Evolutionary conservation across 495 filamentous ascomycete species (phyloP), one percentile per base, ranked within the genome.

Genomic region (Lichenothelia convexa): DNA sequence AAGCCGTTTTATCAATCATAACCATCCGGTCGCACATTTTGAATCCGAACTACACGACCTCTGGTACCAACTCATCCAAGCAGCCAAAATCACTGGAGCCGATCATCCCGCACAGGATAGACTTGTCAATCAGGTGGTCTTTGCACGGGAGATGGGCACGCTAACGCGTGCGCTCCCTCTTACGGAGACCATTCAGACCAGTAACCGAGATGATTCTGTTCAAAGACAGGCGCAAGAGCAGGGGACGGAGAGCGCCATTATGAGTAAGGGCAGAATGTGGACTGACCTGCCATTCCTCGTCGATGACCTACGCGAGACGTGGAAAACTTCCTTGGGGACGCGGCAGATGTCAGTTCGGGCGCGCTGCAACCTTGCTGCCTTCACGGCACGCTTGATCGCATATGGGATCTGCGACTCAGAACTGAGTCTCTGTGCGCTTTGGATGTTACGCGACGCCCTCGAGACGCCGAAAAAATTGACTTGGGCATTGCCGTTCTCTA

Each of bases 31-130:
- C 19, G 19, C 17, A 20, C 19, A 35, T 11, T 20, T 35, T 19
- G 18, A 35, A 20, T 18, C 19, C 19, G 19, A 21, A 11, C 19
- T 35, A 20, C 34, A 35, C 34, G 19, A 18, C 34, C 34, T 35
- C 34, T 35, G 34, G 18, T 21, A 35, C 34, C 19, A 16, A 20
- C 23, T 35, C 34, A 20, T 20, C 7, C 34, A 20, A 35, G 34
- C 34, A 9, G 34, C 34, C 34, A 35, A 20, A 16, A 21, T 35
- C 23, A 35, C 23, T 5, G 17, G 5, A 20, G 34, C 8, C 12
- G 34, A 35, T 35, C 34, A 35, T 20, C 34, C 34, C 12, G 34
- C 34, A 21, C 34, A 35, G 18, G 34, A 35, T 20, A 9, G 34
- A 20, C 34, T 35, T 16, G 34, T 15, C 34, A 21, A 16, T 20